Evolutionary conservation across 2,329 filamentous ascomycete species (phyloP), one percentile per base, ranked within the genome.

Genomic region (Phaeosphaeria sp.): DNA sequence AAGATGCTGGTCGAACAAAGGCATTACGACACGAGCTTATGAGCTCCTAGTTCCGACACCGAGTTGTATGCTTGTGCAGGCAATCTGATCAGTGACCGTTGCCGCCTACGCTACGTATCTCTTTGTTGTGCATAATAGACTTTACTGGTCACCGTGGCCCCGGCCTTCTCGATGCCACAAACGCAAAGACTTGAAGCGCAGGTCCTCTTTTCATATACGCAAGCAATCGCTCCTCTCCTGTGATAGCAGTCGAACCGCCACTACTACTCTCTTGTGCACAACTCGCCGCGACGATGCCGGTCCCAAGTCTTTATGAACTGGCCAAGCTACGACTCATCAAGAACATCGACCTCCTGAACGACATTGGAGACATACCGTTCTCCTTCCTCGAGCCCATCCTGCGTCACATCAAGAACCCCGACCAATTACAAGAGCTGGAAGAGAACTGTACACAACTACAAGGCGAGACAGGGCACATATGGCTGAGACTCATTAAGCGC

Each of bases 401-500:
- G 30, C 71, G 85, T 51, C 89, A 88, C 56, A 81, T 98, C 55
- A 87, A 90, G 53, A 89, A 85, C 62, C 88, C 93, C 1, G 79
- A 84, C 46, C 93, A 96, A 74, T 86, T 98, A 30, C 78, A 81
- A 64, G 76, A 83, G 55, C 84, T 97, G 57, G 93, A 97, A 78
- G 60, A 84, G 50, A 87, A 88, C 71, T 93, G 89, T 5, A 91
- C 92, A 0, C 91, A 96, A 63, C 84, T 97, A 51, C 82, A 85
- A 59, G 87, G 87, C 39, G 82, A 90, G 55, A 88, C 88, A 41
- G 84, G 81, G 20, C 90, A 93, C 66, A 81, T 94, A 60, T 97
- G 94, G 94, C 78, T 87, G 43, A 84, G 86, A 25, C 85, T 97
- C 69, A 95, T 98, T 75, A 85, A 86, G 51, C 86, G 88, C 48